Percentiles rank a stretch among this genome's conserved stretches.
Evolutionary conservation across 177 flowering plant species (phyloP).

Genomic region (Telopea speciosissima): DNA sequence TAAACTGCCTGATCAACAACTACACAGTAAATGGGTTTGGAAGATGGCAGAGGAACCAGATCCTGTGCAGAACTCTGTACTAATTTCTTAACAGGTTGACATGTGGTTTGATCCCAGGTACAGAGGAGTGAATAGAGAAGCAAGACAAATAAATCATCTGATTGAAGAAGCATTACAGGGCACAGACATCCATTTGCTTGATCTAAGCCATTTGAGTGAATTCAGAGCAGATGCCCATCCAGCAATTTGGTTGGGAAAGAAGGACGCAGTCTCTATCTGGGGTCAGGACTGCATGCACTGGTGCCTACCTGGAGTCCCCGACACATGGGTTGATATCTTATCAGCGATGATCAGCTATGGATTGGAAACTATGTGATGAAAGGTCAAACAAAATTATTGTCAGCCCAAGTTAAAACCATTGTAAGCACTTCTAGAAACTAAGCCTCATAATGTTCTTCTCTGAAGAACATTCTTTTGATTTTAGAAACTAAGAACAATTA

Average conservation of each 20-base stretch:
- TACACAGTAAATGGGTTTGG: too few species aligned
- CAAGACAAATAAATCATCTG: constrained; percentile 56
- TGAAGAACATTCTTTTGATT: too few species aligned
- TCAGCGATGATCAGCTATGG: constrained; percentile 37
- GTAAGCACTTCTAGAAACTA: not conserved
- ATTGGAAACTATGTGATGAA: constrained; percentile 28
- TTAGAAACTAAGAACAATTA: too few species aligned
- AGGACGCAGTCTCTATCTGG: constrained; percentile 88
- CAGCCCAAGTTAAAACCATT: not conserved
- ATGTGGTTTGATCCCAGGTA: constrained; percentile 86
- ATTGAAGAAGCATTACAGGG: constrained; percentile 49
- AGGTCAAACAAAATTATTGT: not conserved
- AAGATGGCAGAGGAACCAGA: too few species aligned
- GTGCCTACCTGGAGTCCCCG: constrained; percentile 98
- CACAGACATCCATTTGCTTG: constrained; percentile 55
- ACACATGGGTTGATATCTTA: constrained; percentile 90
- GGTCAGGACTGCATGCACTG: constrained; percentile 99
- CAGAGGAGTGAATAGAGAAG: constrained; percentile 83
- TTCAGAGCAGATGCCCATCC: constrained; percentile 98
- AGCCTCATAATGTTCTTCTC: too few species aligned
- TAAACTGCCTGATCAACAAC: not conserved
- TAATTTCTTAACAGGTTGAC: constrained; percentile 63
- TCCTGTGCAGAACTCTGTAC: constrained; percentile 3
- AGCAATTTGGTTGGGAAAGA: constrained; percentile 87
- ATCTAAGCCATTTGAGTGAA: constrained; percentile 81